phyloP scores from a whole-genome alignment of 148 eudicot species.

The Persicaria maculosa region DNA sequence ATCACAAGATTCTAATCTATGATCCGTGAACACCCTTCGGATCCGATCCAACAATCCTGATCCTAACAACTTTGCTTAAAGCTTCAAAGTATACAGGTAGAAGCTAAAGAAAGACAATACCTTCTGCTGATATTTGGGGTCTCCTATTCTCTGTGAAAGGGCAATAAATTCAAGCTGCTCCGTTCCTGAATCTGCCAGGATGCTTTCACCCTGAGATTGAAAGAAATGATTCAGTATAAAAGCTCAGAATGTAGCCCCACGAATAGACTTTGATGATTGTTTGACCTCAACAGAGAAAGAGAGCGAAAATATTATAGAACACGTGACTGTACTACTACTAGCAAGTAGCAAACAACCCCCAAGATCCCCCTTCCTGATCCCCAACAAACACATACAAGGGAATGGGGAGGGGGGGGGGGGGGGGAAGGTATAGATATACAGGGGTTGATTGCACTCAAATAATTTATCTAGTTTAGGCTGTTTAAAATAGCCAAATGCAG shows the following conservation, averaged over 20 bases:
- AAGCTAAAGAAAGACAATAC: constrained; percentile 22
- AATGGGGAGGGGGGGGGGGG: too few species aligned
- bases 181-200: constrained; percentile 97
- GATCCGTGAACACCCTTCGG: background rate
- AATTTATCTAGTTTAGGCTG: background rate
- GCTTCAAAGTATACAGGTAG: background rate
- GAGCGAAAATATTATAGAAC: too few species aligned
- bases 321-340: too few species aligned
- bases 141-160: constrained; percentile 94
- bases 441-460: background rate
- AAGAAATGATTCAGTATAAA: background rate
- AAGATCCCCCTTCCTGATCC: too few species aligned
- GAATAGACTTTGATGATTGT: background rate
- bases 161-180: constrained; percentile 99
- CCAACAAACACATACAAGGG: background rate
- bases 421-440: too few species aligned
- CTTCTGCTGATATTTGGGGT: constrained; percentile 94
- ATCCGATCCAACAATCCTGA: background rate
- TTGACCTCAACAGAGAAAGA: background rate
- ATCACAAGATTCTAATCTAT: too few species aligned
- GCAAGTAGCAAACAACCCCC: background rate
- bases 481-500: background rate
- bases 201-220: constrained; percentile 66
- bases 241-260: background rate
- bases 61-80: background rate